Evolutionary conservation across 345 rosid species (phyloP).

Genomic region (Leavenworthia alabamica): DNA sequence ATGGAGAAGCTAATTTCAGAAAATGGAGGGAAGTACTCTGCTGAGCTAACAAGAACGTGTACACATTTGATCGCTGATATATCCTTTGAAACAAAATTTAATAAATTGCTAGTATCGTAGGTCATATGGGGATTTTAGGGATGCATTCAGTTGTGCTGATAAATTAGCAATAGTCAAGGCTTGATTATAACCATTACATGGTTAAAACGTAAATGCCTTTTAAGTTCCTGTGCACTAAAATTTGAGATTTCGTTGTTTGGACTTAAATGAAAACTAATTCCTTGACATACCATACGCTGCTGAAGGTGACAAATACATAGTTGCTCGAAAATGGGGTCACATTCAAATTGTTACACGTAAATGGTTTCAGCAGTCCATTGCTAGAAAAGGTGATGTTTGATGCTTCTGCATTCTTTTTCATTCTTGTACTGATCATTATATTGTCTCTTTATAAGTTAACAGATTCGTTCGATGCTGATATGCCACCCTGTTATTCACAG

Average conservation of each 20-base stretch:
- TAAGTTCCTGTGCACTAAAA: background rate
- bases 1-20: constrained; percentile 50
- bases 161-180: background rate
- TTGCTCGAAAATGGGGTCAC: constrained; percentile 86
- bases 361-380: constrained; percentile 86
- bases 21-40: constrained; percentile 84
- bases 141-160: constrained; percentile 2
- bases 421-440: constrained; percentile 8
- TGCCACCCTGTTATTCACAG: constrained; percentile 48
- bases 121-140: constrained; percentile 8
- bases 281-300: constrained; percentile 68
- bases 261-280: constrained; percentile 19
- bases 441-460: constrained; percentile 12
- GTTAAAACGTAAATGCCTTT: constrained; percentile 2
- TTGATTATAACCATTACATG: background rate
- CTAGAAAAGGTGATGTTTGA: constrained; percentile 59
- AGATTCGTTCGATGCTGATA: constrained; percentile 26
- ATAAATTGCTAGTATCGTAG: constrained; percentile 3
- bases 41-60: constrained; percentile 71
- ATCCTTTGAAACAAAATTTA: constrained; percentile 51
- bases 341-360: constrained; percentile 68
- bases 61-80: constrained; percentile 92
- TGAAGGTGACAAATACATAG: constrained; percentile 90
- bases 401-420: constrained; percentile 10
- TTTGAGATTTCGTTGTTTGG: background rate